These are phyloP conservation scores for Limtongozyma cylindracea DNA, from an alignment of 805 yeast genomes.

Conservation along the genomic window DNA sequence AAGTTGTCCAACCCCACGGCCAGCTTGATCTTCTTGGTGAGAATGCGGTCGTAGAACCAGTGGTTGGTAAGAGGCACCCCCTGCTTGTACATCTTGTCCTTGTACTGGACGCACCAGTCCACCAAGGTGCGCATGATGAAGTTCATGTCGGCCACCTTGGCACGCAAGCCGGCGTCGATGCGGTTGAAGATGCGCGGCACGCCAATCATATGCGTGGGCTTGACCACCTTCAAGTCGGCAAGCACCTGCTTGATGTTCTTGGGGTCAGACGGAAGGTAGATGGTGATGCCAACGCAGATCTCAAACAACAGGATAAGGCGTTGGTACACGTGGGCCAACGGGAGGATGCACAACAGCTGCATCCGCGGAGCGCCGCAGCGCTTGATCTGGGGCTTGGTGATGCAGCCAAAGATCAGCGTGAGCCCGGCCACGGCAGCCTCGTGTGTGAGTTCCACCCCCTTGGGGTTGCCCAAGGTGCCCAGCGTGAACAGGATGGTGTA, in stretches of 20 bases:
- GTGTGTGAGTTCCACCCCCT: conserved; percentile 39
- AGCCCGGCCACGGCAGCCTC: conserved; percentile 17
- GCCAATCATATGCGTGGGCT: conserved; percentile 7
- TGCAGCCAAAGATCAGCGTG: too few relatives aligned
- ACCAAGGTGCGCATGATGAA: too few relatives aligned
- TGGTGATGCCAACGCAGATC: conserved; percentile 19
- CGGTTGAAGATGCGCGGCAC: conserved; percentile 15
- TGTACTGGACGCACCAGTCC: too few relatives aligned
- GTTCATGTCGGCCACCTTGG: too few relatives aligned
- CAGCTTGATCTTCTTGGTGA: conserved; percentile 1
- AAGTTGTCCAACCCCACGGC: conserved; percentile 4
- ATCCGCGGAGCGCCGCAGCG: too few relatives aligned
- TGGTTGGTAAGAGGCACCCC: too few relatives aligned
- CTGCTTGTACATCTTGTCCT: too few relatives aligned
- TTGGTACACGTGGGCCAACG: conserved; percentile 35
- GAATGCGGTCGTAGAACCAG: too few relatives aligned
- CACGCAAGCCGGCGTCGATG: conserved; percentile 17
- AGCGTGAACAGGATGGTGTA: conserved; percentile 51
- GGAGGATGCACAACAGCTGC: conserved; percentile 8
- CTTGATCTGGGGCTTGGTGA: too few relatives aligned
- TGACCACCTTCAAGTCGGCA: conserved; percentile 7
- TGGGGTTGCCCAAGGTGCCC: conserved; percentile 43
- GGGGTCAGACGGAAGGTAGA: conserved; percentile 19
- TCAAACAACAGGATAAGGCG: conserved; percentile 19
- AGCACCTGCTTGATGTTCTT: conserved; percentile 4